Percentiles rank a stretch among this genome's conserved stretches.
These are phyloP conservation scores for Clarireedia hainanense DNA, from an alignment of 2,329 filamentous ascomycete genomes.

Conservation along the genomic window DNA sequence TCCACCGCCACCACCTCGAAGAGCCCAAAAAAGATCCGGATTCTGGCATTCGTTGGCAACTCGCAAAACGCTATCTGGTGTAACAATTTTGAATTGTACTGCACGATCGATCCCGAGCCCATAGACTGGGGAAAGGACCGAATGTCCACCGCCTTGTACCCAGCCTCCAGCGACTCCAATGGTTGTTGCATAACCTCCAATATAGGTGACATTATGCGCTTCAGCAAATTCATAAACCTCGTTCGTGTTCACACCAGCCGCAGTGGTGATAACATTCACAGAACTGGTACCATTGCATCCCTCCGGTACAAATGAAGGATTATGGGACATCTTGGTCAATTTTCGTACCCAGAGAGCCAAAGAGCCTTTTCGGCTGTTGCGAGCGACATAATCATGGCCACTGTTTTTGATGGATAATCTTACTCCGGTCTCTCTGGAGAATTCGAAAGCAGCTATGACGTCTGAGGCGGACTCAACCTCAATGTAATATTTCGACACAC, in stretches of 20 bases:
- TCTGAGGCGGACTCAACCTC: conserved; percentile 29
- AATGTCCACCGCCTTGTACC: conserved; percentile 45
- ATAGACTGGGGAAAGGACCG: conserved; percentile 41
- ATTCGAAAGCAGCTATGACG: conserved; percentile 37
- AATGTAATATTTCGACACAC: conserved; percentile 12
- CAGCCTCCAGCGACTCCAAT: conserved; percentile 45
- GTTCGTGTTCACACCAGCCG: conserved; percentile 20
- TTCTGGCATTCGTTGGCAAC: conserved; percentile 36
- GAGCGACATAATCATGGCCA: conserved; percentile 23
- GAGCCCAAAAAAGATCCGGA: conserved; percentile 42
- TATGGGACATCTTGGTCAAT: conserved; percentile 1
- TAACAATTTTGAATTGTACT: conserved; percentile 40
- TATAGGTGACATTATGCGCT: conserved; percentile 22
- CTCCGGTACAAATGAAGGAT: conserved; percentile 12
- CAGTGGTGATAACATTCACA: conserved; percentile 20
- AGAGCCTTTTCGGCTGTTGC: conserved; percentile 13
- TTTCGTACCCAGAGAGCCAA: conserved; percentile 16
- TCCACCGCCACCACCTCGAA: conserved; percentile 39
- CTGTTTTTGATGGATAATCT: conserved; percentile 30
- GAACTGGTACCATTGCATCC: conserved; percentile 11
- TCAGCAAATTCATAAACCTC: conserved; percentile 23
- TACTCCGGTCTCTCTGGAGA: conserved; percentile 35
- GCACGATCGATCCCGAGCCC: conserved; percentile 44
- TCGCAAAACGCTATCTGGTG: conserved; percentile 37
- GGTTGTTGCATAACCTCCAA: conserved; percentile 26